A percentile compares a stretch with the other conserved stretches of the same genome.
Conservation (phyloP, 495 filamentous ascomycete species). For the Hypoxylon rickii region DNA sequence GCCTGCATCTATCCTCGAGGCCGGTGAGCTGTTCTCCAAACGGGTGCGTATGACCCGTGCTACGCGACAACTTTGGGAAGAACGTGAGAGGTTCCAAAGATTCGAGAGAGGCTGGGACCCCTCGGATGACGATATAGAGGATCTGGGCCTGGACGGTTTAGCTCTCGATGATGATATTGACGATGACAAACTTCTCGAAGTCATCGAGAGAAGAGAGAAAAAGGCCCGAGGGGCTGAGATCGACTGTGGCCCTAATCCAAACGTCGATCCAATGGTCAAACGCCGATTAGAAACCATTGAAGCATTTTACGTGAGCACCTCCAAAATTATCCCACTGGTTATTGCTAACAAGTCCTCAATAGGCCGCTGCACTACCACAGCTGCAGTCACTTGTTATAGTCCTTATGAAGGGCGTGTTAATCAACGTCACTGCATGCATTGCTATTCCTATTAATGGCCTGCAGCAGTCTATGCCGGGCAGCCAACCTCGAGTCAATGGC, state of each 20-base stretch:
- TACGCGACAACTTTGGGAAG: slow-evolving; percentile 92
- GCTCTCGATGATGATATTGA: slow-evolving; percentile 50
- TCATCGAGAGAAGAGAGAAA: slow-evolving; percentile 41
- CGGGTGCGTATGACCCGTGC: slow-evolving; percentile 88
- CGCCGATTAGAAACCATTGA: slow-evolving; percentile 75
- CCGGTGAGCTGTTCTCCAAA: slow-evolving; percentile 87
- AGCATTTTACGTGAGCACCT: slow-evolving; percentile 76
- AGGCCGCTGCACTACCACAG: slow-evolving; percentile 78
- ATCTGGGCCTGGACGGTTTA: slow-evolving; percentile 55
- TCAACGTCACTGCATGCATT: slow-evolving; percentile 71
- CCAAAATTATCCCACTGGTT: neutral
- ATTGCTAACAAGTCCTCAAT: slow-evolving; percentile 14
- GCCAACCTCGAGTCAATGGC: slow-evolving; percentile 42
- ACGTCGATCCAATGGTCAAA: slow-evolving; percentile 58
- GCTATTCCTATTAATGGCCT: slow-evolving; percentile 43
- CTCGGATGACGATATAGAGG: slow-evolving; percentile 52
- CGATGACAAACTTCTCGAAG: slow-evolving; percentile 37
- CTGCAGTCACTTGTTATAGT: slow-evolving; percentile 95
- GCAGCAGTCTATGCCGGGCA: slow-evolving; percentile 40
- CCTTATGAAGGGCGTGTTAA: slow-evolving; percentile 80
- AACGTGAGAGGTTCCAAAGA: slow-evolving; percentile 85
- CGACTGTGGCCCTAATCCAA: slow-evolving; percentile 59
- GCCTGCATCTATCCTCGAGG: slow-evolving; percentile 89
- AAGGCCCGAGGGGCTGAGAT: slow-evolving; percentile 38
- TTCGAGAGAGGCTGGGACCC: slow-evolving; percentile 87